Percentiles rank a stretch among this genome's conserved stretches.
phyloP scores from a whole-genome alignment of 257 asterid genomes.

The Scutellaria minor region DNA sequence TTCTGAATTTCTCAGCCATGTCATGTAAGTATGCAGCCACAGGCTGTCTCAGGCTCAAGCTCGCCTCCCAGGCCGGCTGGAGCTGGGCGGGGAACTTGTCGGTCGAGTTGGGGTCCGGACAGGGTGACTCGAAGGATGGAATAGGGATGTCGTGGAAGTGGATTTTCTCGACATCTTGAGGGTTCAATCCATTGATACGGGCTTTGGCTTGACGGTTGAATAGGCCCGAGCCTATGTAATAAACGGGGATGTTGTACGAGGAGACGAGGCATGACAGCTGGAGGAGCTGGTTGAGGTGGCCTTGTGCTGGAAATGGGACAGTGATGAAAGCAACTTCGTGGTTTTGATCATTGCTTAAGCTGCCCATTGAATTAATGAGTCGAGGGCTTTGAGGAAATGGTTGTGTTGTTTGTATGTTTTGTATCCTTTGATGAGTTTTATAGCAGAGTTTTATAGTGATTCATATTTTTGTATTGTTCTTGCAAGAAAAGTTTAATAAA shows the following conservation, averaged over 20 bases:
- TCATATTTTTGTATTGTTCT: too few species aligned
- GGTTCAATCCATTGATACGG: conserved; percentile 38
- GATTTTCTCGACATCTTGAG: conserved; percentile 34
- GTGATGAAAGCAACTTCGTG: conserved; percentile 23
- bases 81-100: conserved; percentile 57
- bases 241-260: conserved; percentile 36
- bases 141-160: conserved; percentile 55
- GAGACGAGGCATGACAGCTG: conserved; percentile 53
- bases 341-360: background rate
- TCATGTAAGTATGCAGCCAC: conserved; percentile 29
- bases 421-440: background rate
- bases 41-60: conserved; percentile 40
- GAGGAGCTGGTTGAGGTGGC: conserved; percentile 56
- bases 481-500: too few species aligned
- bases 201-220: conserved; percentile 58
- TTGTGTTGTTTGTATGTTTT: background rate
- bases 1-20: conserved; percentile 30
- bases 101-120: conserved; percentile 50
- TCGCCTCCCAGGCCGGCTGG: conserved; percentile 45
- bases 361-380: background rate
- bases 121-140: conserved; percentile 45
- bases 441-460: background rate
- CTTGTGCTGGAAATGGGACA: conserved; percentile 49
- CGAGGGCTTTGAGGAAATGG: background rate
- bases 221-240: conserved; percentile 42